Conservation (phyloP, 257 asterid species). For the Solanum gandarillasii region DNA sequence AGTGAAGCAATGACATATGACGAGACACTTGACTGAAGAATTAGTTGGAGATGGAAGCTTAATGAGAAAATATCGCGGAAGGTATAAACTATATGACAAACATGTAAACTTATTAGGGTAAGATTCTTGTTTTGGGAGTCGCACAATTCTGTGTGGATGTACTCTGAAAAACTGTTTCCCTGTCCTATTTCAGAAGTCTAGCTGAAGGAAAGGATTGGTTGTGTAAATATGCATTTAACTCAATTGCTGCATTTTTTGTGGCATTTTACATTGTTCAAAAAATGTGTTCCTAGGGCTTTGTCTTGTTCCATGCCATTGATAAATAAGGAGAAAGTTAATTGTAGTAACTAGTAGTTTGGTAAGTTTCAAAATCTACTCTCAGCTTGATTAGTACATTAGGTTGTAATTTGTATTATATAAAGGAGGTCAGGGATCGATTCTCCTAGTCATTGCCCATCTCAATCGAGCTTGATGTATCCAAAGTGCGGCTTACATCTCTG, state of each 20-base stretch:
- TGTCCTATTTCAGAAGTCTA: neutral
- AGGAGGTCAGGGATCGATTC: neutral
- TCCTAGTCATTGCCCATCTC: neutral
- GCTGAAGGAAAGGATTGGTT: neutral
- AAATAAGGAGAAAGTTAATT: neutral
- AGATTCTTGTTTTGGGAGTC: neutral
- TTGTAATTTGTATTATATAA: neutral
- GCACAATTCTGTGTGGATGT: neutral
- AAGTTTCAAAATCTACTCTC: neutral
- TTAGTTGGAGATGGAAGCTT: neutral
- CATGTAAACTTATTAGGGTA: neutral
- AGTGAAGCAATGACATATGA: neutral
- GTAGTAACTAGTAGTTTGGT: neutral
- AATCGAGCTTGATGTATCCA: neutral
- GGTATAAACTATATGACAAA: neutral
- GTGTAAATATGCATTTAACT: neutral
- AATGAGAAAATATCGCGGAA: neutral
- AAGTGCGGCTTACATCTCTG: too few relatives aligned
- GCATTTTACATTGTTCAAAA: neutral
- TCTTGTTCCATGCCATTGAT: neutral
- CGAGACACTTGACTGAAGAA: neutral
- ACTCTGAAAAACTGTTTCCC: neutral
- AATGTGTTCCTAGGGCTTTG: neutral
- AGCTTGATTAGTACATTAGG: neutral
- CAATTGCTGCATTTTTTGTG: neutral